These are phyloP conservation scores for Trichophyton verrucosum DNA, from an alignment of 2,329 filamentous ascomycete species.

Conservation along the genomic window DNA sequence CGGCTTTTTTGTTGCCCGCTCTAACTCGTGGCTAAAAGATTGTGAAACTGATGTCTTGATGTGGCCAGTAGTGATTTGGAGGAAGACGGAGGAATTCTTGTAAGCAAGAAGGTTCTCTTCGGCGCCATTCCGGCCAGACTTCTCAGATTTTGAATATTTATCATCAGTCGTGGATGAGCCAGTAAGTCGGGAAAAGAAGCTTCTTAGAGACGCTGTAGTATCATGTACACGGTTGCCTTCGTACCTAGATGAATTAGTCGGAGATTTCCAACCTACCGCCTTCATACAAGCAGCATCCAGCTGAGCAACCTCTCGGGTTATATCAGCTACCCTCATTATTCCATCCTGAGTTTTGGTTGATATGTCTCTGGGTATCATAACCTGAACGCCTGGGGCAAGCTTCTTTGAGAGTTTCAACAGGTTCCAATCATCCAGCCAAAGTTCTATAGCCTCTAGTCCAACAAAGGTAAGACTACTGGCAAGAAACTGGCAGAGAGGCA, in stretches of 20 bases:
- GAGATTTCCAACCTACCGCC: conserved; percentile 69
- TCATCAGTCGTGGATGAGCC: conserved; percentile 41
- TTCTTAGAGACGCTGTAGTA: conserved; percentile 52
- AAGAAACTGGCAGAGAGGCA: conserved; percentile 81
- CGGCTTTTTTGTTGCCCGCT: conserved; percentile 92
- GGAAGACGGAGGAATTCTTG: conserved; percentile 69
- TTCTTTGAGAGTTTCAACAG: conserved; percentile 73
- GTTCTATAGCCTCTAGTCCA: conserved; percentile 70
- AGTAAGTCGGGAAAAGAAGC: conserved; percentile 70
- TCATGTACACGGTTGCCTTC: conserved; percentile 26
- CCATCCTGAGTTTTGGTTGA: conserved; percentile 74
- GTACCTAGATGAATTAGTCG: conserved; percentile 30
- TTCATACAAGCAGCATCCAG: conserved; percentile 87
- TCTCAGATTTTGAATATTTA: conserved; percentile 31
- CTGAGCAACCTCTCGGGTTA: conserved; percentile 76
- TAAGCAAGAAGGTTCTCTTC: conserved; percentile 59
- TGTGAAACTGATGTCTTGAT: conserved; percentile 63
- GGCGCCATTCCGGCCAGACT: conserved; percentile 48
- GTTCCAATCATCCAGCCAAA: conserved; percentile 80
- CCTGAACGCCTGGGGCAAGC: conserved; percentile 59
- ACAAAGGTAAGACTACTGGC: conserved; percentile 95
- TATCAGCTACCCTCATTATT: conserved; percentile 71
- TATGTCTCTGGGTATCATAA: conserved; percentile 65
- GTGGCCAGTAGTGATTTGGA: conserved; percentile 73
- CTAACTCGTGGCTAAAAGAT: conserved; percentile 69